Evolutionary conservation across 345 rosid genomes (phyloP), one percentile per base, ranked within the genome.

Genomic region (Syzygium jambos): DNA sequence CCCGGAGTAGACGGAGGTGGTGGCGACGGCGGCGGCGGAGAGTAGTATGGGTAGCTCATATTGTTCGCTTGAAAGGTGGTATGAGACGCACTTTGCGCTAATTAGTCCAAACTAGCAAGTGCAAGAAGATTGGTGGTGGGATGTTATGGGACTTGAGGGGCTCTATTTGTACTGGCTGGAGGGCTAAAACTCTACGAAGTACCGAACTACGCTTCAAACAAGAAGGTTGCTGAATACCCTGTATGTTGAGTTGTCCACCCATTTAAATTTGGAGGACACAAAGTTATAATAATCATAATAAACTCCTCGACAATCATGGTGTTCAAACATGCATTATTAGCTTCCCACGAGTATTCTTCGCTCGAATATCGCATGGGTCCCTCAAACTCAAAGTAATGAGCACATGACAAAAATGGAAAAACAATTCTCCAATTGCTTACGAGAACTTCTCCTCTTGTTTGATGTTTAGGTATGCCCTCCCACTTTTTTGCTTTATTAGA

Each of bases 41-140:
- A 88, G 29, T 57, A 88, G 88, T 88, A 86, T 25, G 86, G 88
- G 86, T 88, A 88, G 41, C 80, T 52, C 89, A 88, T 87, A 73
- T 38, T 38, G 49, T 73, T 78, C 43, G 38, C 16, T 17, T 55
- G 27, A 14, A 61, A 55, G 25, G 23, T 3, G 2, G 56, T 25
- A 29, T 29, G 80, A n/a, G 46, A 49, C 13, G 7, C 15, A 9
- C 80, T 11, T 43, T 61, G 43, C 13, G 14, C 52, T 3, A 8
- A 9, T n/a, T 29, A 86, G n/a, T 16, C 38, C 59, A 54, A 52
- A 84, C 46, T 52, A 19, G 49, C 80, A 73, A 34, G 80, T 5
- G 80, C 6, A 19, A 38, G 49, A 49, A 25, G 80, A 29, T 63
- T 56, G 83, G 2, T 49, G 83, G 21, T 38, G 63, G 49, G 82